Percentiles rank a stretch among this genome's conserved stretches.
These are phyloP conservation scores for Nicotiana undulata DNA, from an alignment of 257 asterid genomes.

Conservation along the genomic window DNA sequence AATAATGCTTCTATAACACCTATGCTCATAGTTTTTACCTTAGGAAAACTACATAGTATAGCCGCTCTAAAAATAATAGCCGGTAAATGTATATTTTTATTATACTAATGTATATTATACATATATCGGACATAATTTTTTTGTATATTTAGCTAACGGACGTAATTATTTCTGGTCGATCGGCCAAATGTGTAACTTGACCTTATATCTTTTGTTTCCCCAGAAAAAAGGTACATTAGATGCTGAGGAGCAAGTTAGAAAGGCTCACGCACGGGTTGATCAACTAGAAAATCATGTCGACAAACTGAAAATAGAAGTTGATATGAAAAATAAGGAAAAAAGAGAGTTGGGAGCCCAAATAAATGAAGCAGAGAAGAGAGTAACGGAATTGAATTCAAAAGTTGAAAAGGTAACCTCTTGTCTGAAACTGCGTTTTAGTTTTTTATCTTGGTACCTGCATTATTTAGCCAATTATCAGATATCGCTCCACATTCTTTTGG, in stretches of 20 bases:
- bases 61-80: no score
- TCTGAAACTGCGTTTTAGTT: neutral
- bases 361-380: slow-evolving; percentile 54
- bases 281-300: slow-evolving; percentile 68
- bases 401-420: slow-evolving; percentile 2
- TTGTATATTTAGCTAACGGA: no score
- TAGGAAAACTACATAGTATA: no score
- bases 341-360: slow-evolving; percentile 45
- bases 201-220: slow-evolving; percentile 5
- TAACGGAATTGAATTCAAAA: slow-evolving; percentile 30
- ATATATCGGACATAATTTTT: no score
- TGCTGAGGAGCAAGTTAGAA: slow-evolving; percentile 54
- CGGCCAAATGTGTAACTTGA: no score
- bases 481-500: neutral
- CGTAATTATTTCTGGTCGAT: no score
- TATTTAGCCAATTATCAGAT: neutral
- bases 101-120: no score
- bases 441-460: neutral
- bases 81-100: no score
- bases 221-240: slow-evolving; percentile 49
- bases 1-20: neutral
- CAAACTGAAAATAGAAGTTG: slow-evolving; percentile 46
- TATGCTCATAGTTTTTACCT: neutral
- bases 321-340: slow-evolving; percentile 43
- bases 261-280: slow-evolving; percentile 64